Evolutionary conservation across 176 grass and related monocot genomes (phyloP), one percentile per base, ranked within the genome.

Genomic region (Triticum urartu): DNA sequence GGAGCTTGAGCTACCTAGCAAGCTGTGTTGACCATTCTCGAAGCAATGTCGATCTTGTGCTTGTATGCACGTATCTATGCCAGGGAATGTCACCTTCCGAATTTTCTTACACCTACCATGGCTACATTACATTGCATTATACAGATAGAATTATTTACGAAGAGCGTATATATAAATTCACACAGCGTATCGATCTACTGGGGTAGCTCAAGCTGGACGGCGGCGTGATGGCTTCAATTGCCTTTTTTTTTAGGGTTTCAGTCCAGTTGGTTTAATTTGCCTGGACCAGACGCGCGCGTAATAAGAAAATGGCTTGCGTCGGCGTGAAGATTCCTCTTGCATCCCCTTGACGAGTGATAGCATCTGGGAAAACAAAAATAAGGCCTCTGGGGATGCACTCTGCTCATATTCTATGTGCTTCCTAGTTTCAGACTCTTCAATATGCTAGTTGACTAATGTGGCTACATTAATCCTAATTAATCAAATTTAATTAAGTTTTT

Each of bases 301-400:
- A 82, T 71, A 78, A 86, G 64, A 90, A 86, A 86, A 40, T 87
- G 13, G 34, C 58, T 48, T 52, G 17, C 80, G 72, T 84, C 34
- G 43, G 67, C 3, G 38, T 35, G 35, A 75, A 83, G 88, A 72
- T 90, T 83, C 38, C 47, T 43, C 3, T 24, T 47, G 32, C 13
- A 72, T 83, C 17, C 68, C 7, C 50, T 58, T 17, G 17, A 61
- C 47, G 75, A 39, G 45, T 34, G 40, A 54, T 62, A 40, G 43
- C 43, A 75, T 75, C 43, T 75, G 43, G 72, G 42, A 32, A 76
- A 32, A 7, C 45, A 76, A 54, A 76, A 75, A 28, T 13, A 54
- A 76, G 7, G 32, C 80, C 4, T 83, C 66, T 71, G 30, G 67
- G 66, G 67, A 36, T 83, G 81, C 81, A 72, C 80, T 20, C 74